Base-by-base conservation (phyloP, 2,329 filamentous ascomycete species). In the Cladosporium halotolerans region DNA sequence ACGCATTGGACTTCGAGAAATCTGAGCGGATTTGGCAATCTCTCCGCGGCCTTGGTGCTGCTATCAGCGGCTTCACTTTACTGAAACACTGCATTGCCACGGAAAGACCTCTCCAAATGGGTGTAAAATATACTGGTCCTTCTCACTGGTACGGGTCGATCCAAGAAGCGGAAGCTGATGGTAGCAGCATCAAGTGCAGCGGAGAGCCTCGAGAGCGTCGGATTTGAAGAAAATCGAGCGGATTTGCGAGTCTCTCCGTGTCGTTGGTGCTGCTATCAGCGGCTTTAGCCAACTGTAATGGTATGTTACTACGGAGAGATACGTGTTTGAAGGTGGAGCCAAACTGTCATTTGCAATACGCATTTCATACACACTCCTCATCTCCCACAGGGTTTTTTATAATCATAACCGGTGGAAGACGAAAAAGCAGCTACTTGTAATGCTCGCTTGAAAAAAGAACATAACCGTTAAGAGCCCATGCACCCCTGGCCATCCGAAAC, bases 391-490 rank as follows among this genome's bases (percentile, higher is more conserved):
- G 40, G 18, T 51, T 44, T 43, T 16, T 40, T 51, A 44, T 51
- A 44, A 44, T 51, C 48, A 51, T 44, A 32, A 36, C 48, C 40
- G 48, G 32, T 18, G 39, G 45, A 19, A 47, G 18, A 51, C 16
- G 41, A 43, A 40, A 28, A 50, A 44, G 19, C 18, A 51, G 33
- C 48, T 51, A 51, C 48, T 11, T 51, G 48, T 51, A 51, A 51
- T 51, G 48, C 48, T 53, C 50, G 42, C 44, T 50, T 34, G 41
- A 58, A 56, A 47, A 55, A 53, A 54, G 45, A 55, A 45, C 55
- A 58, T 52, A 55, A 52, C 51, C 56, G 52, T 56, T 56, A 55
- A 58, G 39, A 52, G 49, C 50, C 54, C 40, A 53, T 55, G 52
- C 50, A 46, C 50, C 50, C 49, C 50, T 45, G 42, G 42, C 50